Percentiles rank a stretch among this genome's conserved stretches.
Conservation (phyloP, 1,284 basidiomycete species). For the Malassezia caprae region DNA sequence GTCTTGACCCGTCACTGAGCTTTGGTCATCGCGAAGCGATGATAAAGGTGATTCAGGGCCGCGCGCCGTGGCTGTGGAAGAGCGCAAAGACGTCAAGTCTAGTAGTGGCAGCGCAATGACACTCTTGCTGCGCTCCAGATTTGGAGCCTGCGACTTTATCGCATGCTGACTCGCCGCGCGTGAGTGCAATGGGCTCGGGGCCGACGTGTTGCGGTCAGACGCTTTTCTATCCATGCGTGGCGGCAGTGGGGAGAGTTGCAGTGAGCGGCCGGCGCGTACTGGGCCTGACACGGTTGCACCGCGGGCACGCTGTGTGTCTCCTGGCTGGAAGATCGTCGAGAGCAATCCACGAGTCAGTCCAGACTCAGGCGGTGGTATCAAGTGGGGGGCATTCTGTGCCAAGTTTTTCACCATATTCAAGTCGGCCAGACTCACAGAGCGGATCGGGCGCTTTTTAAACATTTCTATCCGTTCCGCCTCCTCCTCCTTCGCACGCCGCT, state of each 20-base stretch:
- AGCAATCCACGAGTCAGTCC: slow-evolving; percentile 32
- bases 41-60: not conserved
- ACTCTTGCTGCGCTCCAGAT: slow-evolving; percentile 58
- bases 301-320: slow-evolving; percentile 16
- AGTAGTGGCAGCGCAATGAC: slow-evolving; percentile 54
- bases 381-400: not conserved
- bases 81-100: slow-evolving; percentile 51
- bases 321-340: slow-evolving; percentile 41
- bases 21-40: not conserved
- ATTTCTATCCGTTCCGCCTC: slow-evolving; percentile 60
- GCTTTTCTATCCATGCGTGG: not conserved
- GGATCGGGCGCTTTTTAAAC: slow-evolving; percentile 64
- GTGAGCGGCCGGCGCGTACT: not conserved
- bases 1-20: not conserved
- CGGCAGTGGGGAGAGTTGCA: not conserved
- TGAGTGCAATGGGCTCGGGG: not conserved
- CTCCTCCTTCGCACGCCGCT: slow-evolving; percentile 51
- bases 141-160: not conserved
- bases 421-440: slow-evolving; percentile 41
- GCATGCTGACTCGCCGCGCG: not conserved
- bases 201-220: not conserved
- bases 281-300: not conserved
- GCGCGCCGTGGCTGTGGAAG: slow-evolving; percentile 43
- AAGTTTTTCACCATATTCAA: slow-evolving; percentile 8
- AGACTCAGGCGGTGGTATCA: slow-evolving; percentile 15